Evolutionary conservation across 2,329 filamentous ascomycete species (phyloP).

Genomic region (Trichophyton rubrum): DNA sequence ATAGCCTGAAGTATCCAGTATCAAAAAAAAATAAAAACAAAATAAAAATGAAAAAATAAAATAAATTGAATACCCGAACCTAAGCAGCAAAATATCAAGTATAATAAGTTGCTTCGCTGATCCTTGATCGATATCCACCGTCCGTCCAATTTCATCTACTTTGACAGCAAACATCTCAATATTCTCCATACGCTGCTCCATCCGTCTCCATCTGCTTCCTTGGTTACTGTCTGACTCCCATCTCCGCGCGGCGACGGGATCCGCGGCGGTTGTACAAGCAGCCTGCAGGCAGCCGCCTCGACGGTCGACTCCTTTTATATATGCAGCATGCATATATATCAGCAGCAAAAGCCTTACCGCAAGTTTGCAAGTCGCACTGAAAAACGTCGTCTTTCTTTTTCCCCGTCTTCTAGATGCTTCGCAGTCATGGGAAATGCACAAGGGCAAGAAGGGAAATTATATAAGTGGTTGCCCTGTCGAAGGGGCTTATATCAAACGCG

Average conservation of each 20-base stretch:
- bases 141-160: background rate
- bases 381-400: background rate
- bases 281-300: background rate
- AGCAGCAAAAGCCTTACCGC: background rate
- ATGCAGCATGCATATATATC: background rate
- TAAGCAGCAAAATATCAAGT: background rate
- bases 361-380: background rate
- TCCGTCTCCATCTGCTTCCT: no score
- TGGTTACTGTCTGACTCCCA: no score
- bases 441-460: background rate
- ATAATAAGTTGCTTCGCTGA: background rate
- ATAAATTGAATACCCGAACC: background rate
- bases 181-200: background rate
- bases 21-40: background rate
- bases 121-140: background rate
- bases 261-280: background rate
- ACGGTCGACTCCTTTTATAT: background rate
- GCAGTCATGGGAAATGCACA: background rate
- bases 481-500: background rate
- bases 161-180: background rate
- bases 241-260: background rate
- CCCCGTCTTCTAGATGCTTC: background rate
- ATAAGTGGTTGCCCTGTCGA: slow-evolving; percentile 1
- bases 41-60: background rate
- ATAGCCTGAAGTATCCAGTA: background rate